phyloP scores from a whole-genome alignment of 2,329 filamentous ascomycete genomes.

The Venturia carpophila region DNA sequence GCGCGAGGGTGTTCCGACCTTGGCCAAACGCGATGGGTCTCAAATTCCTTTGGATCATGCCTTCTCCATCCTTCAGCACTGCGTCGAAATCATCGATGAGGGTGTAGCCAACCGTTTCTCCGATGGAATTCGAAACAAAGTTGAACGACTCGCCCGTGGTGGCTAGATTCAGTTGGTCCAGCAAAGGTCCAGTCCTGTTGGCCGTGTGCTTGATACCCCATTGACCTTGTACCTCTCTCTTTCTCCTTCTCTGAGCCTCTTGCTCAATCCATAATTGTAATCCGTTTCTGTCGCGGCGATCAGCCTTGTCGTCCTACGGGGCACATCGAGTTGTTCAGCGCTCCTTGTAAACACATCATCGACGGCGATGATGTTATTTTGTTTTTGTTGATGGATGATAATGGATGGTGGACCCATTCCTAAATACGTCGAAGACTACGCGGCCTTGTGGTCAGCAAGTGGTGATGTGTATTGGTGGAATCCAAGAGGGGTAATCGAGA shows the following conservation, averaged over 20 bases:
- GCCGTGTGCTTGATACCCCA: neutral
- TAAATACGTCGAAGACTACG: neutral
- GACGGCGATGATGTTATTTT: constrained; percentile 3
- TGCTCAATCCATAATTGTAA: constrained; percentile 4
- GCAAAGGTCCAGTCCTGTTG: neutral
- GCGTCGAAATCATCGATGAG: constrained; percentile 46
- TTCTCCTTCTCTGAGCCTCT: constrained; percentile 11
- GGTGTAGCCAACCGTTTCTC: constrained; percentile 46
- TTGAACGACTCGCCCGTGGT: constrained; percentile 38
- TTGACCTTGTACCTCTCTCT: constrained; percentile 4
- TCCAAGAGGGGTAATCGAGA: constrained; percentile 7
- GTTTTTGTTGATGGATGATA: neutral
- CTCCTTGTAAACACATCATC: constrained; percentile 4
- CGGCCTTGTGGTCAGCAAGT: constrained; percentile 3
- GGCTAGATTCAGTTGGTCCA: neutral
- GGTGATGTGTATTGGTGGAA: neutral
- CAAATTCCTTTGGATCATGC: constrained; percentile 41
- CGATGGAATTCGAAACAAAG: constrained; percentile 48
- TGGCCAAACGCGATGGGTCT: constrained; percentile 44
- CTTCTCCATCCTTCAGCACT: constrained; percentile 43
- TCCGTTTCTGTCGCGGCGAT: neutral
- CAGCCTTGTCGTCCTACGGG: constrained; percentile 2
- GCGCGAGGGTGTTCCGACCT: constrained; percentile 45
- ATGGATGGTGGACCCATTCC: neutral
- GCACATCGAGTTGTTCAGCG: neutral